Evolutionary conservation across 2,329 filamentous ascomycete species (phyloP).

Genomic region (Hansfordia pulvinata): DNA sequence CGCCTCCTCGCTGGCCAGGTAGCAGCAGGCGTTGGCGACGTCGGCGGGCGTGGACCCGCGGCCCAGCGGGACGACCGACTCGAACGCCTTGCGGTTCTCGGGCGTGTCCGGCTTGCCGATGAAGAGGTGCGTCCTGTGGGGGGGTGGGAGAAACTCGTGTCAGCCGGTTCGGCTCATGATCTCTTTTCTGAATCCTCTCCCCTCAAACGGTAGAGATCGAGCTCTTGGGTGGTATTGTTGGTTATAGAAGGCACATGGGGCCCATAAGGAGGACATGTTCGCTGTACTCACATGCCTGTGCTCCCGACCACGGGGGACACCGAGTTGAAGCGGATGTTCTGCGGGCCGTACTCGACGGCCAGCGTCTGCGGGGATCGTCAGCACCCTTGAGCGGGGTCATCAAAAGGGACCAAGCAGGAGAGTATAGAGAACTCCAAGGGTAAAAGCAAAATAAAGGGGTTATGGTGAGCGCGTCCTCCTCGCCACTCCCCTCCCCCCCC

Average conservation of each 20-base stretch:
- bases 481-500: too few relatives aligned
- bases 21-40: conserved; percentile 57
- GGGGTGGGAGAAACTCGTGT: neutral
- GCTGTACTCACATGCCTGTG: conserved; percentile 38
- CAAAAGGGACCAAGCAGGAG: neutral
- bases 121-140: conserved; percentile 29
- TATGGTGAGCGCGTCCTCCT: too few relatives aligned
- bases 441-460: too few relatives aligned
- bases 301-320: conserved; percentile 56
- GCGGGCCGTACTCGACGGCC: conserved; percentile 59
- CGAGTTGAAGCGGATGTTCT: conserved; percentile 60
- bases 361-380: conserved; percentile 21
- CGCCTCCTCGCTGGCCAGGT: conserved; percentile 58
- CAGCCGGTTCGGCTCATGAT: neutral
- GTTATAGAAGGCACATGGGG: too few relatives aligned
- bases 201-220: too few relatives aligned
- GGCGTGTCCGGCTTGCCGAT: conserved; percentile 48
- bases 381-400: conserved; percentile 4
- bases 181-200: too few relatives aligned
- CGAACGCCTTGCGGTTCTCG: conserved; percentile 42
- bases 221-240: too few relatives aligned
- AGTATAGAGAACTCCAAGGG: too few relatives aligned
- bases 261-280: neutral
- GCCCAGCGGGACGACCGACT: conserved; percentile 39
- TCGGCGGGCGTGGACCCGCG: conserved; percentile 45